Conservation (phyloP, 768 basidiomycete species). For the Tubosaeta brunneosetosa region DNA sequence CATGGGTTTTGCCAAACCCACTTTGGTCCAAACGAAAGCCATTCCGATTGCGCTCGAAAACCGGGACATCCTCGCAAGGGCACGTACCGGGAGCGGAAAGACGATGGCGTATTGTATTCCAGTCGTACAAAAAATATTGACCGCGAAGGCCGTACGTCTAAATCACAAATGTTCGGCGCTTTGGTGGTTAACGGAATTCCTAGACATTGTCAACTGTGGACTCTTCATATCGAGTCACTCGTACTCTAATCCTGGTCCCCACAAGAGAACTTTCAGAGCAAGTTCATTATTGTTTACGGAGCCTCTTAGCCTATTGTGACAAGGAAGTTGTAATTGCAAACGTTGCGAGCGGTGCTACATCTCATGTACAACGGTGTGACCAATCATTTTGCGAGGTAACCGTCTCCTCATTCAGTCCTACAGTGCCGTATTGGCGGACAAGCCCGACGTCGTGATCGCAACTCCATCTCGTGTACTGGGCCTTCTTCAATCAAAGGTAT, state of each 20-base stretch:
- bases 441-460: constrained; percentile 74
- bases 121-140: constrained; percentile 81
- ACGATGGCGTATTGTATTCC: constrained; percentile 96
- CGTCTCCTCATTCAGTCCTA: neutral
- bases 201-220: constrained; percentile 38
- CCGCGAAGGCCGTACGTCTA: constrained; percentile 66
- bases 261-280: constrained; percentile 93
- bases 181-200: neutral
- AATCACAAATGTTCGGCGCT: neutral
- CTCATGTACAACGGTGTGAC: constrained; percentile 69
- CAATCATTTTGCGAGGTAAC: neutral
- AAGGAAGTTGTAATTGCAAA: constrained; percentile 68
- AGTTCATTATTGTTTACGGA: constrained; percentile 64
- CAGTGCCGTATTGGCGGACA: constrained; percentile 57
- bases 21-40: constrained; percentile 85
- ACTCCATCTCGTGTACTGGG: constrained; percentile 71
- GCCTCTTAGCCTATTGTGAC: constrained; percentile 74
- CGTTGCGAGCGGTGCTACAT: constrained; percentile 64
- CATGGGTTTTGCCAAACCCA: constrained; percentile 85
- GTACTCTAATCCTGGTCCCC: constrained; percentile 79
- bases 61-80: constrained; percentile 87
- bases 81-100: constrained; percentile 95
- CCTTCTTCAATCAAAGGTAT: constrained; percentile 66
- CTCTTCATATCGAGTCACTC: constrained; percentile 51
- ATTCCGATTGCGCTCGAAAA: constrained; percentile 90